Base-by-base conservation (phyloP, 768 basidiomycete genomes). In the Amanita muscaria region DNA sequence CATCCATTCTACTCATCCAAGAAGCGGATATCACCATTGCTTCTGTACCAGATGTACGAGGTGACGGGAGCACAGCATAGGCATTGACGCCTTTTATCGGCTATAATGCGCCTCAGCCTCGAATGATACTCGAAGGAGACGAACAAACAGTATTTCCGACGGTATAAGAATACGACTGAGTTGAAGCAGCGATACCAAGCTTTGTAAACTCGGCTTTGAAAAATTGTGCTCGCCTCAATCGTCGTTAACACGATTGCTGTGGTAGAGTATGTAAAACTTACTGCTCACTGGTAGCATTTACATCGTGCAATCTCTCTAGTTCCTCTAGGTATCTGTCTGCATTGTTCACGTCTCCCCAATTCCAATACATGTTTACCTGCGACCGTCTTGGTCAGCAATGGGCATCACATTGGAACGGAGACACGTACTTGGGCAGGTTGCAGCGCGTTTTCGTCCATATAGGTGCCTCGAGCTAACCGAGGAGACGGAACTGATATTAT, bases 381-480 rank as follows among this genome's bases (percentile, higher is more conserved):
- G 15, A 46, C 27, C 12, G 27, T 7, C 23, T 44, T 27, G 38
- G 14, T 38, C 12, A 21, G 15, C 19, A 8, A 19, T n/a, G 16
- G 24, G 27, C 39, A 40, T n/a, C 36, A 2, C 12, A 16, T 33
- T 6, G 25, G 31, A 8, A 49, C 11, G 21, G 29, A 42, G 9
- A 19, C 23, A 42, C 54, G 39, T 53, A 93, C 93, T 69, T 94
- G 91, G 4, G 77, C 83, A 8, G 96, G 93, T 56, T 93, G 89
- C 15, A 99, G 64, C 1, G 96, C 94, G 60, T 98, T 96, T 66
- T 99, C 96, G 59, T 94, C 91, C 40, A 94, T 84, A 58, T 90
- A 94, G 7, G 80, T 87, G 7, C 66, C 60, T 50, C 78, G 72
- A 14, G 79, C 80, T 4, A 93, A 68, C 1, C 64, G 64, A 4